Base-by-base conservation (phyloP, 1,284 basidiomycete genomes). In the Fomitopsis pinicola region DNA sequence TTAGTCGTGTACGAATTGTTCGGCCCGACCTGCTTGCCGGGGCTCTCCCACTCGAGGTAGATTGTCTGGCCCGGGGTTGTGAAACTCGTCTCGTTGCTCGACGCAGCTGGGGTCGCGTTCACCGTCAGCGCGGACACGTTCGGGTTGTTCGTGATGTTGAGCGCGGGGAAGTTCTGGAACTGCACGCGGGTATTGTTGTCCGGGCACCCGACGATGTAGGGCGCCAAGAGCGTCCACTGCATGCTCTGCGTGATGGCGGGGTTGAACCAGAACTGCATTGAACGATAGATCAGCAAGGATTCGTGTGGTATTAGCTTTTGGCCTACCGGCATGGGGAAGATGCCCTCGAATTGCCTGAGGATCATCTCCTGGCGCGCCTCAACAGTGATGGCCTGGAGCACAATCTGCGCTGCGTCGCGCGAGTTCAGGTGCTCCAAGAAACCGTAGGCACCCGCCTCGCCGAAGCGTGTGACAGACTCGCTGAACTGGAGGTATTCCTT, bases 311-410 rank as follows among this genome's bases (percentile, higher is more conserved):
- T 33, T 33, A 1, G 42, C 7, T 30, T 14, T 8, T 9, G 42
- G 65, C 71, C 46, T 57, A 83, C 81, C 4, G 85, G 82, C 81
- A 86, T 84, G 1, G 85, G 85, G 77, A 85, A 86, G 1, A 85
- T 69, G 0, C 86, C 86, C 61, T 84, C 79, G 57, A 88, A 81
- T 69, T 89, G 86, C 14, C 86, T 73, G 77, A 89, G 87, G 53
- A 82, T 77, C 82, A 87, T 83, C 73, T 90, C 84, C 72, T 90
- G 87, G 12, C 87, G 76, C 6, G 77, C 82, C 72, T 89, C 87
- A n/a, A 82, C 86, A 0, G 85, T 79, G 65, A 90, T 85, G 5
- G 81, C 78, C 69, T 89, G 82, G 3, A 84, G 70, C 12, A 89
- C 73, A 10, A 89, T 72, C 56, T 81, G 75, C 1, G 87, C 86